A percentile compares a stretch with the other conserved stretches of the same genome.
Conservation (phyloP, 2,329 filamentous ascomycete species). For the Botryotinia globosa region DNA sequence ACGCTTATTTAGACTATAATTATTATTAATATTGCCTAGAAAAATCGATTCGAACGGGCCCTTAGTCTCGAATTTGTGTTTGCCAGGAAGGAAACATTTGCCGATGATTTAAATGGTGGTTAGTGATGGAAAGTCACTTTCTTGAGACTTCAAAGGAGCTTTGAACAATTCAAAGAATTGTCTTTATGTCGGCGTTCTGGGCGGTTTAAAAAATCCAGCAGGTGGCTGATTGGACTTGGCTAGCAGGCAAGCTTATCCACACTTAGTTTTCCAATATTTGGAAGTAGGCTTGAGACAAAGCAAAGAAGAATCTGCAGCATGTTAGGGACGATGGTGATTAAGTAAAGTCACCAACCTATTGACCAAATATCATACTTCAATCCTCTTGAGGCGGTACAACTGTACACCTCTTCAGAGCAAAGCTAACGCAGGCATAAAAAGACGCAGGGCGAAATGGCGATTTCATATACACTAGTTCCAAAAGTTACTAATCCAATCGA, state of each 20-base stretch:
- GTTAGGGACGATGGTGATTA: neutral
- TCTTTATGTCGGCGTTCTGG: neutral
- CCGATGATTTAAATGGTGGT: neutral
- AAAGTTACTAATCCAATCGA: neutral
- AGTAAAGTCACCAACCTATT: neutral
- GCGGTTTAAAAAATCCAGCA: neutral
- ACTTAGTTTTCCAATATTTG: accelerated
- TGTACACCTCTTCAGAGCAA: neutral
- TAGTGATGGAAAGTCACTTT: neutral
- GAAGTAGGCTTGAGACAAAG: neutral
- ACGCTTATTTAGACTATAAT: too few relatives aligned
- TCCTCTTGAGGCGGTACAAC: neutral
- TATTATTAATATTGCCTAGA: too few relatives aligned
- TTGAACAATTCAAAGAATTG: neutral
- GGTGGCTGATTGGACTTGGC: neutral
- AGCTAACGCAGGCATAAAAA: neutral
- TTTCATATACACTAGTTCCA: neutral
- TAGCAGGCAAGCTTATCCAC: neutral
- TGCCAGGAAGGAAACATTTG: neutral
- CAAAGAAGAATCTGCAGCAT: neutral
- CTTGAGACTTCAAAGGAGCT: neutral
- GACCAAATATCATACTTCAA: neutral
- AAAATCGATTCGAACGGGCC: too few relatives aligned
- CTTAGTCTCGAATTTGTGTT: neutral
- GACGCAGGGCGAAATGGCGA: accelerated